phyloP scores from a whole-genome alignment of 2,329 filamentous ascomycete species.

The Ceratocystis cacaofunesta region DNA sequence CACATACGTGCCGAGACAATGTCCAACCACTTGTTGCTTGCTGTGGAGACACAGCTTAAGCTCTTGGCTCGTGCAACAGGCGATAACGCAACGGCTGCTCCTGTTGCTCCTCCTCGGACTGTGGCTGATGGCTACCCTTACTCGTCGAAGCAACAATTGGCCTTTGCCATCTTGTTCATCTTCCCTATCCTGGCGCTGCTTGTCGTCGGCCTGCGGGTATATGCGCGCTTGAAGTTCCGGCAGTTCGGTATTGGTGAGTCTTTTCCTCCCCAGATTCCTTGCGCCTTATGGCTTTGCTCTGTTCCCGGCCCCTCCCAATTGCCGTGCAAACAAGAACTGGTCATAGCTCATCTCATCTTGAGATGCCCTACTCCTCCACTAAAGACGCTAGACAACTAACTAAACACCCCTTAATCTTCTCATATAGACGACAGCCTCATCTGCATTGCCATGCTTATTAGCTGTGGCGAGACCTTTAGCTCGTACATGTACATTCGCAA shows the following conservation, averaged over 20 bases:
- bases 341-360: background rate
- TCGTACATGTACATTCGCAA: conserved; percentile 23
- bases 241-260: conserved; percentile 22
- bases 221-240: conserved; percentile 22
- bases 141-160: conserved; percentile 22
- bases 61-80: background rate
- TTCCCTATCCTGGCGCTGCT: conserved; percentile 23
- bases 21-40: background rate
- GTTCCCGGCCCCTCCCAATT: background rate
- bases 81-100: background rate
- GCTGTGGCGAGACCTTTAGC: conserved; percentile 8
- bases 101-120: background rate
- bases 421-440: conserved; percentile 21
- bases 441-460: conserved; percentile 20
- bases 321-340: background rate
- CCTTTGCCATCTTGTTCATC: conserved; percentile 23
- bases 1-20: background rate
- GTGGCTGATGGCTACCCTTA: conserved; percentile 8
- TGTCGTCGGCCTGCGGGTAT: conserved; percentile 21
- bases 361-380: background rate
- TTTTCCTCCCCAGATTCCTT: background rate
- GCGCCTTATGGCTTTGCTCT: background rate
- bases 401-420: background rate
- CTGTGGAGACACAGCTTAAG: background rate
- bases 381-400: background rate